These are phyloP conservation scores for Tylopilus felleus DNA, from an alignment of 768 basidiomycete species.

Conservation along the genomic window DNA sequence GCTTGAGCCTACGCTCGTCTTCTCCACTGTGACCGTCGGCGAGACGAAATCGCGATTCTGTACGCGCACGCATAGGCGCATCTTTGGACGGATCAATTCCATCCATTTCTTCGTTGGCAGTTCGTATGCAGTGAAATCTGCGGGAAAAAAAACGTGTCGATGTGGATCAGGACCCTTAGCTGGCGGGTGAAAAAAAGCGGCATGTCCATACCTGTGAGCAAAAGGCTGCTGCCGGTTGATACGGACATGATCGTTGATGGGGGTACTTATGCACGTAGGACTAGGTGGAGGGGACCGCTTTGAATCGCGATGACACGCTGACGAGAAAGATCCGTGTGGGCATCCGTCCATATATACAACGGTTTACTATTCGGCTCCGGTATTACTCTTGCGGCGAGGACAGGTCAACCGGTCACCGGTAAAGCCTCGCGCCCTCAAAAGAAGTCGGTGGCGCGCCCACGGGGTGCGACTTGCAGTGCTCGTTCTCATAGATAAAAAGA, in stretches of 20 bases:
- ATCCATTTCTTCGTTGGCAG: constrained; percentile 21
- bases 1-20: not conserved
- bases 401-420: not conserved
- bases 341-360: constrained; percentile 1
- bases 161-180: not conserved
- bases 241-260: constrained; percentile 2
- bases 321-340: not conserved
- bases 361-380: constrained; percentile 16
- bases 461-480: not conserved
- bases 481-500: constrained; percentile 5
- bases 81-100: constrained; percentile 17
- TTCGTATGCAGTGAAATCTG: constrained; percentile 26
- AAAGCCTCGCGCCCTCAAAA: not conserved
- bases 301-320: too few relatives aligned
- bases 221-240: constrained; percentile 5
- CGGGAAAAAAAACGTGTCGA: not conserved
- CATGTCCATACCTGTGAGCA: constrained; percentile 16
- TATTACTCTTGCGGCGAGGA: not conserved
- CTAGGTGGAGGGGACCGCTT: not conserved
- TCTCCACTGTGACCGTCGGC: constrained; percentile 5
- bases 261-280: not conserved
- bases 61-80: constrained; percentile 20
- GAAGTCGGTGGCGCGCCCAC: not conserved
- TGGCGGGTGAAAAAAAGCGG: not conserved
- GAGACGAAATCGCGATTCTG: constrained; percentile 16